Percentiles rank a stretch among this genome's conserved stretches.
Conservation (phyloP, 1,284 basidiomycete species). For the Ganoderma multipileum region DNA sequence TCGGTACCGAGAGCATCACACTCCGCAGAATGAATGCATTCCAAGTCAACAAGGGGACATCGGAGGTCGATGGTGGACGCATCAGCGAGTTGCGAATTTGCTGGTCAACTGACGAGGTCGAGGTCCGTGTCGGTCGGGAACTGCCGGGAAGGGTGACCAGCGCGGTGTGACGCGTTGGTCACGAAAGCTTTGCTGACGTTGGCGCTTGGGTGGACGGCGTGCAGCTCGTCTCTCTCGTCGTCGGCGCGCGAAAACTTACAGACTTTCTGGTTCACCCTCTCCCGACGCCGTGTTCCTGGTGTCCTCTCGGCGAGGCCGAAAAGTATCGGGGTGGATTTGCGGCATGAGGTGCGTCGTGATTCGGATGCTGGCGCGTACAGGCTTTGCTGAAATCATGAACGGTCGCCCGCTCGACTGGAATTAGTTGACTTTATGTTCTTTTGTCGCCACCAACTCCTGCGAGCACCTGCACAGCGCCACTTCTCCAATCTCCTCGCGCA, state of each 20-base stretch:
- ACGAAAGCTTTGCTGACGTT: constrained; percentile 19
- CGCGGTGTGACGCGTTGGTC: constrained; percentile 13
- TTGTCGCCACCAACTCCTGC: constrained; percentile 43
- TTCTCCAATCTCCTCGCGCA: constrained; percentile 24
- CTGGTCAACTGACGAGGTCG: neutral
- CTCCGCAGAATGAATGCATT: neutral
- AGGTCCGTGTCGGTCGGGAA: neutral
- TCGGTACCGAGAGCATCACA: neutral
- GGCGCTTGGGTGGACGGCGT: constrained; percentile 9
- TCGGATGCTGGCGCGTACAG: neutral
- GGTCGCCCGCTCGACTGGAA: constrained; percentile 1
- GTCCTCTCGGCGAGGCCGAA: constrained; percentile 11
- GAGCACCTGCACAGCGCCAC: constrained; percentile 37
- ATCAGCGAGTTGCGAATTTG: neutral
- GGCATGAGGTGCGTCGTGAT: constrained; percentile 39
- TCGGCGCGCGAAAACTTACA: constrained; percentile 15
- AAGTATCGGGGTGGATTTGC: constrained; percentile 24
- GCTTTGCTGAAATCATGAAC: constrained; percentile 6
- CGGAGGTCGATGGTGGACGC: neutral
- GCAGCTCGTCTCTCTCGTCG: constrained; percentile 5
- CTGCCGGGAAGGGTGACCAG: constrained; percentile 3
- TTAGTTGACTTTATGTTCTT: constrained; percentile 44
- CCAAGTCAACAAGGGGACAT: neutral
- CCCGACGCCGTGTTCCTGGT: constrained; percentile 7
- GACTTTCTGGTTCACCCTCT: neutral